These are phyloP conservation scores for Mariannaea sp. DNA, from an alignment of 2,329 filamentous ascomycete genomes.

Conservation along the genomic window DNA sequence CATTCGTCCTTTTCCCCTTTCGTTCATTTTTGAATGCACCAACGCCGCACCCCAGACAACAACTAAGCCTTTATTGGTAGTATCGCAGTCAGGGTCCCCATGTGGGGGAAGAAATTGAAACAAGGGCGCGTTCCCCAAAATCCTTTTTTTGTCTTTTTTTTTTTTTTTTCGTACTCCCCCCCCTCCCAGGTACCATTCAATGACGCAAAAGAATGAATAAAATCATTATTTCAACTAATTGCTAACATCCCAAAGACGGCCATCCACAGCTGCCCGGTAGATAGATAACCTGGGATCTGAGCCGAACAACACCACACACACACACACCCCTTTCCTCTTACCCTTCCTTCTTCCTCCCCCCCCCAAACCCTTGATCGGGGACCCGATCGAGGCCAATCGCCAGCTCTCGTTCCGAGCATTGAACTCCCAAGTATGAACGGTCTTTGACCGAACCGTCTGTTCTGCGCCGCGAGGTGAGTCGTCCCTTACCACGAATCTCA, in stretches of 20 bases:
- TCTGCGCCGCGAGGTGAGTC: neutral
- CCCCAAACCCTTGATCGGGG: neutral
- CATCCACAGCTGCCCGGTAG: conserved; percentile 18
- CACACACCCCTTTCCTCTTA: too few species aligned
- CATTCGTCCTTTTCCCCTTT: neutral
- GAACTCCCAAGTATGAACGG: neutral
- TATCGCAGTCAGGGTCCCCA: neutral
- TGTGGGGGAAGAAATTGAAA: conserved; percentile 7
- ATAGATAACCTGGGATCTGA: conserved; percentile 15
- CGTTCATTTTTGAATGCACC: neutral
- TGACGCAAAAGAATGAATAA: conserved; percentile 19
- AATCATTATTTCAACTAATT: conserved; percentile 20
- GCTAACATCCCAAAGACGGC: conserved; percentile 14
- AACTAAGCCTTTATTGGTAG: too few species aligned
- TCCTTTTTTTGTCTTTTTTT: too few species aligned
- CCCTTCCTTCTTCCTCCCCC: neutral
- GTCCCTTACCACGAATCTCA: neutral
- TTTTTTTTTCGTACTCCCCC: too few species aligned
- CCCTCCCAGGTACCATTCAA: neutral
- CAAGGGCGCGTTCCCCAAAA: conserved; percentile 1
- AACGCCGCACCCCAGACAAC: neutral
- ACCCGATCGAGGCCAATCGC: conserved; percentile 2
- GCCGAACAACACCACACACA: too few species aligned
- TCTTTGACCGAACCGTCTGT: neutral
- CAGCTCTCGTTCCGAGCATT: neutral